Conservation (phyloP, 306 rosid species). For the Leucaena leucocephala region DNA sequence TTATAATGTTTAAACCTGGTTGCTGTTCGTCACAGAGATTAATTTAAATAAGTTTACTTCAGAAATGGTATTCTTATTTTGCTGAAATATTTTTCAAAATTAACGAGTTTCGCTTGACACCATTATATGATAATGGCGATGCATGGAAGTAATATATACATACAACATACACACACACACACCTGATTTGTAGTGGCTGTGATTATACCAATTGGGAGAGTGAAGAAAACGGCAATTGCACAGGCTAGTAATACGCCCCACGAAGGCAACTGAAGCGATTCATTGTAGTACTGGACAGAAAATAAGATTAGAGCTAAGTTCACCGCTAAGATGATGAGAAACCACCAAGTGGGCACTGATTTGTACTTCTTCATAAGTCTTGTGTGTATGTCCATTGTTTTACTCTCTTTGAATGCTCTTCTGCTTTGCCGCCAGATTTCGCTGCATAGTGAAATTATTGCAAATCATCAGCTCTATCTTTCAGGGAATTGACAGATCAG, state of each 20-base stretch:
- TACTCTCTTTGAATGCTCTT: conserved; percentile 44
- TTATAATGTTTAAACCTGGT: conserved; percentile 64
- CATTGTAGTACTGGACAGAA: conserved; percentile 42
- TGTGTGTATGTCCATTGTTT: conserved; percentile 52
- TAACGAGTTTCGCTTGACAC: too few relatives aligned
- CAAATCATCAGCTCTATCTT: background rate
- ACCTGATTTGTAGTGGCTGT: conserved; percentile 66
- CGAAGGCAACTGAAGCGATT: conserved; percentile 66
- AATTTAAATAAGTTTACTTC: background rate
- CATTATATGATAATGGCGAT: background rate
- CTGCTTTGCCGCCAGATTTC: conserved; percentile 44
- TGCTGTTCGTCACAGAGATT: conserved; percentile 20
- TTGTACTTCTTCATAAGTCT: conserved; percentile 60
- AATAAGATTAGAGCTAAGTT: conserved; percentile 51
- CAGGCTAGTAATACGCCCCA: conserved; percentile 69
- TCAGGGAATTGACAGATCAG: background rate
- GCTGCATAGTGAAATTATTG: conserved; percentile 21
- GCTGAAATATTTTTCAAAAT: background rate
- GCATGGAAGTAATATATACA: background rate
- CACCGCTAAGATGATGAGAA: conserved; percentile 41
- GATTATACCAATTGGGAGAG: conserved; percentile 61
- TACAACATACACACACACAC: conserved; percentile 14
- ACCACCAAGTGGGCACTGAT: conserved; percentile 62
- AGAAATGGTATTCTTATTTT: background rate
- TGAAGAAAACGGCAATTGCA: conserved; percentile 52